Conservation (phyloP, 2,329 filamentous ascomycete species). For the Fusarium proliferatum region DNA sequence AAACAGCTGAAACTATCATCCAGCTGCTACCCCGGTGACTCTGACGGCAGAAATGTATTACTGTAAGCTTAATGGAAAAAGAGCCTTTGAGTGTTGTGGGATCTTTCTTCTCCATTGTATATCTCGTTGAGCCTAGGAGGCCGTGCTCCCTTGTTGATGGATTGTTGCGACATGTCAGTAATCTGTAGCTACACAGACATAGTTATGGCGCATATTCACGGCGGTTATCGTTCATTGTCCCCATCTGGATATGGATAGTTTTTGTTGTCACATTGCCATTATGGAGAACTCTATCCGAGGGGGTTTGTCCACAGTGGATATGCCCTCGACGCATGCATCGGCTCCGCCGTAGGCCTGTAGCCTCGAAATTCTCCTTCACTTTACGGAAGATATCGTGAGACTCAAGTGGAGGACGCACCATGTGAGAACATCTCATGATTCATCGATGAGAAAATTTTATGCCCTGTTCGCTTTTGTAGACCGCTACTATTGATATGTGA, state of each 20-base stretch:
- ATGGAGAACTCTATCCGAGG: conserved; percentile 4
- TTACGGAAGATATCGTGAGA: conserved; percentile 15
- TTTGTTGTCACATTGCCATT: conserved; percentile 20
- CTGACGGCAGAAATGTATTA: conserved; percentile 4
- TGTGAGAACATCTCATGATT: conserved; percentile 20
- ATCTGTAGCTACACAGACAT: neutral
- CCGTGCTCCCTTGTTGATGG: neutral
- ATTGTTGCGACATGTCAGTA: conserved; percentile 10
- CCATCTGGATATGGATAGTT: neutral
- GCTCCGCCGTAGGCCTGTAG: conserved; percentile 24
- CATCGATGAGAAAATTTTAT: neutral
- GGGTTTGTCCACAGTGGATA: conserved; percentile 34
- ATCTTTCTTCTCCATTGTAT: neutral
- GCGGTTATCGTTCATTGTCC: conserved; percentile 8
- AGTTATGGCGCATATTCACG: conserved; percentile 14
- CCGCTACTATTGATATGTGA: neutral
- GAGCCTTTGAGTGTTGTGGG: neutral
- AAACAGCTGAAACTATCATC: neutral
- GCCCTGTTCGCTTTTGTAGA: neutral
- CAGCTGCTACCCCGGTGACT: neutral
- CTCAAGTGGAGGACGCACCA: conserved; percentile 8
- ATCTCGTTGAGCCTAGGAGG: neutral
- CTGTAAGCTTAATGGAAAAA: neutral
- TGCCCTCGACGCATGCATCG: conserved; percentile 15
- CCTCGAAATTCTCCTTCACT: neutral